Evolutionary conservation across 805 yeast species (phyloP).

Genomic region (Myxozyma vanderwaltii): DNA sequence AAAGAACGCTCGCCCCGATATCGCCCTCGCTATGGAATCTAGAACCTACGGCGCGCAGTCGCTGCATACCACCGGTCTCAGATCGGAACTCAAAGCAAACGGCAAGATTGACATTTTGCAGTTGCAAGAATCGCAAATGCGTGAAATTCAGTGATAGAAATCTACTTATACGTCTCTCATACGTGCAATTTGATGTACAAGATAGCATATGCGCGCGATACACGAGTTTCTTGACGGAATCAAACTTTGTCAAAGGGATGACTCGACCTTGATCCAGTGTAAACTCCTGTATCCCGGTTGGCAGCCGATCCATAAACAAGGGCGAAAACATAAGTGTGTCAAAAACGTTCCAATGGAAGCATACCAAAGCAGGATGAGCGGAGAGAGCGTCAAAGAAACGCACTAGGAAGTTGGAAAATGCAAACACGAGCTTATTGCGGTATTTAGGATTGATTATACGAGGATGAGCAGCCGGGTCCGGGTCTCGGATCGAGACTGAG

Average conservation of each 20-base stretch:
- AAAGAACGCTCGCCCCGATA: not conserved
- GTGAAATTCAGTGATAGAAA: slow-evolving; percentile 10
- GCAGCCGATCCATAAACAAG: slow-evolving; percentile 25
- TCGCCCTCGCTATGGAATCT: not conserved
- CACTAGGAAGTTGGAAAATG: slow-evolving; percentile 24
- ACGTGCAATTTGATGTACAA: slow-evolving; percentile 26
- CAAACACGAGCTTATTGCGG: slow-evolving; percentile 29
- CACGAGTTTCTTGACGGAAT: slow-evolving; percentile 16
- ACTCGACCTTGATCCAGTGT: slow-evolving; percentile 29
- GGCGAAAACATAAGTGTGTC: slow-evolving; percentile 31
- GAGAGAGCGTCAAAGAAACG: slow-evolving; percentile 16
- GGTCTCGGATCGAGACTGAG: slow-evolving; percentile 27
- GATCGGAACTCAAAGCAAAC: slow-evolving; percentile 28
- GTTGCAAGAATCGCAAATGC: slow-evolving; percentile 11
- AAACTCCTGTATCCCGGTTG: slow-evolving; percentile 21
- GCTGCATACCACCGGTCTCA: not conserved
- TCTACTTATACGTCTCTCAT: slow-evolving; percentile 27
- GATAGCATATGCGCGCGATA: slow-evolving; percentile 32
- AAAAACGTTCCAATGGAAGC: slow-evolving; percentile 33
- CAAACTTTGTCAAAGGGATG: slow-evolving; percentile 19
- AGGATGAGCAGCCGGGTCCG: slow-evolving; percentile 27
- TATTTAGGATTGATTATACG: slow-evolving; percentile 31
- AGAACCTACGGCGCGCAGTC: not conserved
- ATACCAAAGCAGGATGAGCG: not conserved
- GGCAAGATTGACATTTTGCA: slow-evolving; percentile 29